Conservation (phyloP, 306 rosid species). For the Luffa acutangula region DNA sequence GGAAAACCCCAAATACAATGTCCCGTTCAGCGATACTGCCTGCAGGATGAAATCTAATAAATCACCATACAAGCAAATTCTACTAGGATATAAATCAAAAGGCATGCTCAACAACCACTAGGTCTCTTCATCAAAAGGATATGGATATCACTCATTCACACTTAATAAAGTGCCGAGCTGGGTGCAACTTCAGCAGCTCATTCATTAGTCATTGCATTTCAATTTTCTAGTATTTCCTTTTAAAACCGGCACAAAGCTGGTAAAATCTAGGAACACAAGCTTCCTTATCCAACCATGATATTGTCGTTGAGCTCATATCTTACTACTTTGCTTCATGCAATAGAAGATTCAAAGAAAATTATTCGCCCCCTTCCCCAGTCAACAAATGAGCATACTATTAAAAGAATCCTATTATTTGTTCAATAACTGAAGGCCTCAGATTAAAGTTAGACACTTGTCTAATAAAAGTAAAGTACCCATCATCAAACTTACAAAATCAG, state of each 20-base stretch:
- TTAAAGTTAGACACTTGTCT: neutral
- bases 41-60: neutral
- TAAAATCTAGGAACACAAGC: neutral
- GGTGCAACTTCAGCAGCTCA: neutral
- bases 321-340: neutral
- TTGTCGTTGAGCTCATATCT: neutral
- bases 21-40: neutral
- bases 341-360: neutral
- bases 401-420: neutral
- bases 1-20: neutral
- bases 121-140: neutral
- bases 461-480: conserved; percentile 1
- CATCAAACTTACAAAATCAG: conserved; percentile 80
- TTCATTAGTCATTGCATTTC: neutral
- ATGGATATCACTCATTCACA: neutral
- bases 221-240: neutral
- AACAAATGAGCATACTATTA: neutral
- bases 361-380: neutral
- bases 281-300: neutral
- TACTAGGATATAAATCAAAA: neutral
- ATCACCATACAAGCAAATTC: neutral
- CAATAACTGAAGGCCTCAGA: neutral
- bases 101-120: neutral
- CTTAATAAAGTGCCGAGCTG: neutral
- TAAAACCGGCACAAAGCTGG: neutral